Evolutionary conservation across 1,139 yeast species (phyloP).

Genomic region (Lodderomyces pseudojiufengensis): DNA sequence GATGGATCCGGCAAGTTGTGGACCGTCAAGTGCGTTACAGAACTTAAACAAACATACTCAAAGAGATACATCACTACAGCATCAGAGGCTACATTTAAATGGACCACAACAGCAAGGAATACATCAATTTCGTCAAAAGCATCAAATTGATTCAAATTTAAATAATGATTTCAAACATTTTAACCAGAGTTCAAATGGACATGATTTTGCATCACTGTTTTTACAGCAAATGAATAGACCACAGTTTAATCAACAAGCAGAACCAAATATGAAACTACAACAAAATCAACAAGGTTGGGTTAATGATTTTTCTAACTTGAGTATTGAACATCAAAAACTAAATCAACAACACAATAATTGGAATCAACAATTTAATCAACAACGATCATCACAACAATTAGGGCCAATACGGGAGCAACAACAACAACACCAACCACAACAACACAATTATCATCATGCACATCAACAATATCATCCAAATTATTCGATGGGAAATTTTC

Average conservation of each 20-base stretch:
- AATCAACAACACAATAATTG: slow-evolving; percentile 19
- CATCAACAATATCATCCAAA: slow-evolving; percentile 9
- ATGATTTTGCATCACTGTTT: slow-evolving; percentile 21
- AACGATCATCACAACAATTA: slow-evolving; percentile 1
- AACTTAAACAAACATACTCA: slow-evolving; percentile 32
- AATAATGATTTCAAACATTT: slow-evolving; percentile 37
- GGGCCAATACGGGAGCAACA: slow-evolving; percentile 5
- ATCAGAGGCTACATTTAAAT: slow-evolving; percentile 18
- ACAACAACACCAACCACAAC: slow-evolving; percentile 13
- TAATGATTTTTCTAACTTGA: slow-evolving; percentile 30
- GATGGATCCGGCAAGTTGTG: slow-evolving; percentile 38
- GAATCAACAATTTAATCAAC: slow-evolving; percentile 29
- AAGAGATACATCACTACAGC: slow-evolving; percentile 31
- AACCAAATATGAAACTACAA: slow-evolving; percentile 13
- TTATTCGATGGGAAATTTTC: slow-evolving; percentile 9
- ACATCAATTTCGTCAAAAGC: slow-evolving; percentile 13
- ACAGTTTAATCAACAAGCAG: slow-evolving; percentile 10
- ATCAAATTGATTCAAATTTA: slow-evolving; percentile 24
- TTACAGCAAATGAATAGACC: slow-evolving; percentile 16
- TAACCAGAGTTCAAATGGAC: slow-evolving; percentile 11
- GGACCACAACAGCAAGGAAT: slow-evolving; percentile 10
- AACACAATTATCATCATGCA: slow-evolving; percentile 5
- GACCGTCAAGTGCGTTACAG: slow-evolving; percentile 36
- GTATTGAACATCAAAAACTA: slow-evolving; percentile 14
- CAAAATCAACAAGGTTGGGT: slow-evolving; percentile 24